Conservation (phyloP, 495 filamentous ascomycete species). For the Copromyces sp. region DNA sequence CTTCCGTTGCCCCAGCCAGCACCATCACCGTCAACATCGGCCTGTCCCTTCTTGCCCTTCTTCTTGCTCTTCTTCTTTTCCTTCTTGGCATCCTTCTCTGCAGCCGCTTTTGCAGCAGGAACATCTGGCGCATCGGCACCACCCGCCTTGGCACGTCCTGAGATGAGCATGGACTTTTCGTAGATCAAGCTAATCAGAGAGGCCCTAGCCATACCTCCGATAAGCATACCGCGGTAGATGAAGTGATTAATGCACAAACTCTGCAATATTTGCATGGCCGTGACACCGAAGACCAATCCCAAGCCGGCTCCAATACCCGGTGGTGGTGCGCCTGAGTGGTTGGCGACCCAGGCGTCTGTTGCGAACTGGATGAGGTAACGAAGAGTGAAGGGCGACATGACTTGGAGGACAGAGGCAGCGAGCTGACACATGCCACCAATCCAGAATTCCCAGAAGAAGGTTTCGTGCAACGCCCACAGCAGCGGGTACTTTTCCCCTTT, state of each 20-base stretch:
- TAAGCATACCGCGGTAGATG: constrained; percentile 70
- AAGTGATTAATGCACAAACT: constrained; percentile 70
- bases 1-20: constrained; percentile 84
- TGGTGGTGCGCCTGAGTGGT: constrained; percentile 35
- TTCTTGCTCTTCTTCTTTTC: constrained; percentile 25
- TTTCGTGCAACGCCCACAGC: constrained; percentile 74
- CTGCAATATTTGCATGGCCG: constrained; percentile 62
- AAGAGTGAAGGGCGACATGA: constrained; percentile 62
- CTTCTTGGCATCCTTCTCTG: constrained; percentile 19
- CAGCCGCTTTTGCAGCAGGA: constrained; percentile 27
- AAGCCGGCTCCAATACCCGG: constrained; percentile 59
- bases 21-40: constrained; percentile 50
- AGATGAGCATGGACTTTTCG: constrained; percentile 74
- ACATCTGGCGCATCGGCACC: constrained; percentile 29
- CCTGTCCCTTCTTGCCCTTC: constrained; percentile 24
- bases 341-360: constrained; percentile 59
- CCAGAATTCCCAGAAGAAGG: constrained; percentile 77
- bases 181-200: constrained; percentile 68
- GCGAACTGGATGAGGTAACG: constrained; percentile 73
- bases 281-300: constrained; percentile 66
- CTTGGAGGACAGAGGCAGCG: constrained; percentile 56
- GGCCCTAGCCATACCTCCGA: constrained; percentile 65
- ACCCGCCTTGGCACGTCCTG: constrained; percentile 66
- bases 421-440: constrained; percentile 70
- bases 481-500: constrained; percentile 66